phyloP scores from a whole-genome alignment of 148 eudicot genomes.

The Chenopodium berlandieri region DNA sequence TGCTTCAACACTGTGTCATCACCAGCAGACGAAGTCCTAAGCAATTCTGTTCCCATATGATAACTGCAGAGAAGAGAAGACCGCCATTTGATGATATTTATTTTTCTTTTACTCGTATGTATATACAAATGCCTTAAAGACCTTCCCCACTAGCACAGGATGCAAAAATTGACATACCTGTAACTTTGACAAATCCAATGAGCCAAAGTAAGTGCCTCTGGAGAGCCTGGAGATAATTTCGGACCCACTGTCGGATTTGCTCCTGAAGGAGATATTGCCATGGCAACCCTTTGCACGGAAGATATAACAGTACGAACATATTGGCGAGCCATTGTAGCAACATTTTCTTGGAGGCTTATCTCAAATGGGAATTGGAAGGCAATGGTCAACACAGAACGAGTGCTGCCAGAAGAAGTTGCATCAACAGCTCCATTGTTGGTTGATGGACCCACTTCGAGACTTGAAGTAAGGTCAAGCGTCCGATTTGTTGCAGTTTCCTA shows the following conservation, averaged over 20 bases:
- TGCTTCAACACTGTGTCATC: slow-evolving; percentile 70
- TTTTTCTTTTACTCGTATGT: background rate
- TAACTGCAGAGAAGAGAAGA: slow-evolving; percentile 42
- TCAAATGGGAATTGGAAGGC: slow-evolving; percentile 95
- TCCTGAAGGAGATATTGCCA: slow-evolving; percentile 85
- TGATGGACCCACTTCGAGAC: slow-evolving; percentile 78
- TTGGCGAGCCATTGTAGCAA: slow-evolving; percentile 90
- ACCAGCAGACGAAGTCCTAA: slow-evolving; percentile 47
- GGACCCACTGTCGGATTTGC: slow-evolving; percentile 57
- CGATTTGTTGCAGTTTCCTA: slow-evolving; percentile 51
- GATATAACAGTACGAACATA: slow-evolving; percentile 82
- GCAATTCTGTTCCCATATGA: slow-evolving; percentile 68
- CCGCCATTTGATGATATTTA: background rate
- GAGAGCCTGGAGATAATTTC: slow-evolving; percentile 71
- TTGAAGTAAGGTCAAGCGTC: slow-evolving; percentile 79
- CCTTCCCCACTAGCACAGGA: background rate
- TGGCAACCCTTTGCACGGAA: slow-evolving; percentile 91
- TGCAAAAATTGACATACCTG: slow-evolving; percentile 38
- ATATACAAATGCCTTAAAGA: background rate
- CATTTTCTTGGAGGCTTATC: slow-evolving; percentile 61
- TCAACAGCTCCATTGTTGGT: slow-evolving; percentile 46
- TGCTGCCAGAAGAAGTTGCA: slow-evolving; percentile 33
- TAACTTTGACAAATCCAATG: slow-evolving; percentile 96
- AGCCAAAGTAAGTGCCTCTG: slow-evolving; percentile 84
- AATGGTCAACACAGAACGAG: slow-evolving; percentile 79